Conservation (phyloP, 139 green algal species). For the Volvox reticuliferus region DNA sequence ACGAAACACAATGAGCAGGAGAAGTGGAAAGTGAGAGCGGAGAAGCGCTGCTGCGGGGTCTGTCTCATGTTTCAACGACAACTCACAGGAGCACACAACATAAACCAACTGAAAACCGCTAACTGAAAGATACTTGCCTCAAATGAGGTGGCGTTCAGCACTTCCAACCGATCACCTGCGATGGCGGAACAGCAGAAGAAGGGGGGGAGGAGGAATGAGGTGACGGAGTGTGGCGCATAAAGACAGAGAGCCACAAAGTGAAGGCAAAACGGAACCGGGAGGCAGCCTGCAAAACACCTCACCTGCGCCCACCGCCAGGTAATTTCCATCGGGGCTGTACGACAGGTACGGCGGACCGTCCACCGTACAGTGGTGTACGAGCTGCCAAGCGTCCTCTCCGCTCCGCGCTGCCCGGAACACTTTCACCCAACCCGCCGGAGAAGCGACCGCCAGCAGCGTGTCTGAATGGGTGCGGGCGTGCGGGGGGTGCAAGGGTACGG, state of each 20-base stretch:
- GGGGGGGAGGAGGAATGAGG: neutral
- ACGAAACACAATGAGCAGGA: no score
- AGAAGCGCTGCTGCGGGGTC: no score
- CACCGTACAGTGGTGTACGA: neutral
- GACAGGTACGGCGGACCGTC: slow-evolving; percentile 28
- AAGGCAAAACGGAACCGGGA: no score
- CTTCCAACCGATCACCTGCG: neutral
- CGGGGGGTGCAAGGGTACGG: no score
- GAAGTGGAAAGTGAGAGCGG: no score
- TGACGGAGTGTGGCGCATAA: no score
- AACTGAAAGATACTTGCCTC: neutral
- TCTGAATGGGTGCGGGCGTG: neutral
- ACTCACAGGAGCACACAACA: no score
- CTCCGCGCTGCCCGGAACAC: slow-evolving; percentile 32
- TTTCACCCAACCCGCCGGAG: slow-evolving; percentile 53
- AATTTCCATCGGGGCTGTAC: slow-evolving; percentile 50
- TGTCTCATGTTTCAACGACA: no score
- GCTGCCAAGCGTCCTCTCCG: slow-evolving; percentile 51
- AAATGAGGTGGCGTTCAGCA: slow-evolving; percentile 28
- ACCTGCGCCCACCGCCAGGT: slow-evolving; percentile 54
- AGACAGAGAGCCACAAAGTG: no score
- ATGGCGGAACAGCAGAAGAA: neutral
- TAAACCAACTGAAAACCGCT: no score
- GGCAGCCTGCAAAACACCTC: neutral
- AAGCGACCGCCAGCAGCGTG: slow-evolving; percentile 53